These are phyloP conservation scores for Nicotiana otophora DNA, from an alignment of 257 asterid genomes.

Conservation along the genomic window DNA sequence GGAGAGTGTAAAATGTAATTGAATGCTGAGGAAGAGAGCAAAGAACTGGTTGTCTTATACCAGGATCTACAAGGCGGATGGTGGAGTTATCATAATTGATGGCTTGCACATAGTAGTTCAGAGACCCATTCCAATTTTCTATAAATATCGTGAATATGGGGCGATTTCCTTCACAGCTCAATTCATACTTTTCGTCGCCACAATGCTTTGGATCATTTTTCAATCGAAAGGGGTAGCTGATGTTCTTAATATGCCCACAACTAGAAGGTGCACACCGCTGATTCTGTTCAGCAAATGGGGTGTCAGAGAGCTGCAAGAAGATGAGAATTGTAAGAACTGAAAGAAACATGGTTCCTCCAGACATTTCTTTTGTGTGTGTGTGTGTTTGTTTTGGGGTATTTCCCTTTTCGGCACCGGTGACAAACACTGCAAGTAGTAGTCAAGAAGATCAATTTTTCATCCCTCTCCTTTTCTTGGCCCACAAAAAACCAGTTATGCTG, in stretches of 20 bases:
- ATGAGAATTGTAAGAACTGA: background rate
- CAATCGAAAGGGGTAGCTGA: slow-evolving; percentile 15
- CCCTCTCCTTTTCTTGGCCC: background rate
- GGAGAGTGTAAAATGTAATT: background rate
- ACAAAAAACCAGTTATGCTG: background rate
- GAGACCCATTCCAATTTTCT: background rate
- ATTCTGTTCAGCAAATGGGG: background rate
- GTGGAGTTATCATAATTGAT: background rate
- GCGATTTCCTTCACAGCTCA: background rate
- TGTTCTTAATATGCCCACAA: slow-evolving; percentile 12
- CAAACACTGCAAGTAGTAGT: background rate
- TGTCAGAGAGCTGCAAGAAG: background rate
- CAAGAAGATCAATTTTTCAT: background rate
- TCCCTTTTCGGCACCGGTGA: too few species aligned
- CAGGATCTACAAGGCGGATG: background rate
- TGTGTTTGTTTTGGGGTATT: too few species aligned
- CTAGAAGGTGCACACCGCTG: background rate
- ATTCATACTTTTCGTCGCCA: background rate
- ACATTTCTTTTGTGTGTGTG: background rate
- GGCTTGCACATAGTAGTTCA: background rate
- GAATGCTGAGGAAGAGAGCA: background rate
- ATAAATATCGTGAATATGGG: background rate
- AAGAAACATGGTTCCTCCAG: background rate
- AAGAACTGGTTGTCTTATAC: background rate
- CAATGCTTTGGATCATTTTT: slow-evolving; percentile 5